Percentiles rank a stretch among this genome's conserved stretches.
These are phyloP conservation scores for Phialocephala subalpina DNA, from an alignment of 2,329 filamentous ascomycete genomes.

Conservation along the genomic window DNA sequence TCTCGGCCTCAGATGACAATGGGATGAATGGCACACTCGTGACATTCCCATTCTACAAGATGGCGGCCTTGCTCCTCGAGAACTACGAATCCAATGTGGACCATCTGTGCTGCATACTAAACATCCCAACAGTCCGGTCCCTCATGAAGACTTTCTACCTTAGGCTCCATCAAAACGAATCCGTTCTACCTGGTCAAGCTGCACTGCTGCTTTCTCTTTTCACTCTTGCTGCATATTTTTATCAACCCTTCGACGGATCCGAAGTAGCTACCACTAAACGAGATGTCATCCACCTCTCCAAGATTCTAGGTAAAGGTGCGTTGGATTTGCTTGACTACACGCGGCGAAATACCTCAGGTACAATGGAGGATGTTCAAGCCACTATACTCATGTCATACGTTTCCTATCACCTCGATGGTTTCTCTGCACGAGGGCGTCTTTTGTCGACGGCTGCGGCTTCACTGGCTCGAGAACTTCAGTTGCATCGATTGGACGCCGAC, in stretches of 20 bases:
- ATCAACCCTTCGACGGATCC: constrained; percentile 28
- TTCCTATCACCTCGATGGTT: constrained; percentile 44
- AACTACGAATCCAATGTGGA: constrained; percentile 35
- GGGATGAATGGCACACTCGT: background rate
- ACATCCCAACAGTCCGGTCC: constrained; percentile 35
- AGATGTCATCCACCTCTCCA: constrained; percentile 41
- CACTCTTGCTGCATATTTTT: constrained; percentile 39
- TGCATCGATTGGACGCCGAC: constrained; percentile 26
- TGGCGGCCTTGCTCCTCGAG: constrained; percentile 34
- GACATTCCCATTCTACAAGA: constrained; percentile 27
- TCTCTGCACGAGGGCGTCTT: constrained; percentile 43
- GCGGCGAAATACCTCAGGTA: constrained; percentile 35
- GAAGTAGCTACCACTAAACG: constrained; percentile 31
- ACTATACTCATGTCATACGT: constrained; percentile 46
- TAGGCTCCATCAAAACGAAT: constrained; percentile 31
- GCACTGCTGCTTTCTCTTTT: constrained; percentile 41
- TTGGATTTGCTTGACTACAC: constrained; percentile 46
- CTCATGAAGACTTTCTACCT: constrained; percentile 38
- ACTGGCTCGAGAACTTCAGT: constrained; percentile 31
- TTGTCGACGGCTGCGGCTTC: constrained; percentile 43
- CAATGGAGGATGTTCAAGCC: constrained; percentile 48
- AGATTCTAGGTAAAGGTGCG: constrained; percentile 41
- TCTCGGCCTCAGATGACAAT: background rate
- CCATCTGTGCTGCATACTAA: constrained; percentile 37
- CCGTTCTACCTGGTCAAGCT: constrained; percentile 35